phyloP scores from a whole-genome alignment of 169 alveolate species.

The Plasmodium fragile region DNA sequence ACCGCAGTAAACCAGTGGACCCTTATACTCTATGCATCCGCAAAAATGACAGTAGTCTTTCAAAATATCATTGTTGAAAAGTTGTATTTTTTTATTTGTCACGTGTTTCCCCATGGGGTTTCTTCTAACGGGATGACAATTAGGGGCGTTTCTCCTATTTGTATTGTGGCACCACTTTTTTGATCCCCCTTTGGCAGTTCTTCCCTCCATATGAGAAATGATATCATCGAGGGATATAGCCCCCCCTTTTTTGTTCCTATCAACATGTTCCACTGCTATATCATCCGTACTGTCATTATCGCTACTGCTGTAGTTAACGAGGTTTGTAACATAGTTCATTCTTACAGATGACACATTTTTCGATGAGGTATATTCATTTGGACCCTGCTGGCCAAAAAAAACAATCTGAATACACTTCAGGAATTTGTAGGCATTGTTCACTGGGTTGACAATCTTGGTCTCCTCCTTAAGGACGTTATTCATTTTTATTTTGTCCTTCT shows the following conservation, averaged over 20 bases:
- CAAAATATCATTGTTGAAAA: constrained; percentile 28
- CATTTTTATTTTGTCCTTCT: constrained; percentile 31
- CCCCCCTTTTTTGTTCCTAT: not conserved
- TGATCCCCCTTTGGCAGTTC: not conserved
- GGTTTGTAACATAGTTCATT: not conserved
- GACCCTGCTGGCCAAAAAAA: constrained; percentile 16
- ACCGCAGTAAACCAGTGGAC: constrained; percentile 19
- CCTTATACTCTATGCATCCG: constrained; percentile 50
- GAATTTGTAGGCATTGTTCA: constrained; percentile 38
- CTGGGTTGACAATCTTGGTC: constrained; percentile 30
- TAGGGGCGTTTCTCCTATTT: not conserved
- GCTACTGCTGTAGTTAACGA: not conserved
- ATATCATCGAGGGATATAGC: not conserved
- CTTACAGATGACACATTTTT: not conserved
- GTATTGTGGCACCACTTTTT: not conserved
- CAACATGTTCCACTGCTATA: not conserved
- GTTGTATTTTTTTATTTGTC: not conserved
- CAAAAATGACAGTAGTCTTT: constrained; percentile 52
- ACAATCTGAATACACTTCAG: constrained; percentile 48
- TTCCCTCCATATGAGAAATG: not conserved
- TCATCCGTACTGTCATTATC: not conserved
- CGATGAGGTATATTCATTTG: not conserved
- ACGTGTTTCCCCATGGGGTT: not conserved
- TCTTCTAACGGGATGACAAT: not conserved
- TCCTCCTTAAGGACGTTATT: constrained; percentile 13